Conservation (phyloP, 2,329 filamentous ascomycete genomes). For the Colletotrichum graminicola region DNA sequence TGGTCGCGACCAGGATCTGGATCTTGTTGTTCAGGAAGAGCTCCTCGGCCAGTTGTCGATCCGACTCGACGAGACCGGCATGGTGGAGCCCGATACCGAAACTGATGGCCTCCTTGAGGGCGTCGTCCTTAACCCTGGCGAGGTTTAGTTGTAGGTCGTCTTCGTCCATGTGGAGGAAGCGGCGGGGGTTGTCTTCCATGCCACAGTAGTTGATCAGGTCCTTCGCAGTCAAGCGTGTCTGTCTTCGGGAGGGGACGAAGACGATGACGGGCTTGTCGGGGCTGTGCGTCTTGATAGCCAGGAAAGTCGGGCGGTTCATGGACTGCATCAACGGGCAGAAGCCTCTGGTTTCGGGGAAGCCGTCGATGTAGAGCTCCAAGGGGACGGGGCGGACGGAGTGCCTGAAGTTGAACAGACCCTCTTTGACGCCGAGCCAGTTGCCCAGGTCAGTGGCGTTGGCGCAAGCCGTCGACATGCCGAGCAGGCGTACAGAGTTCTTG, state of each 20-base stretch:
- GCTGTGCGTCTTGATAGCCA: slow-evolving; percentile 96
- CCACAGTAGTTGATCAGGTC: slow-evolving; percentile 98
- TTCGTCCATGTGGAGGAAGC: slow-evolving; percentile 94
- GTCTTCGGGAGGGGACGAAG: slow-evolving; percentile 94
- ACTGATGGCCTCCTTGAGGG: slow-evolving; percentile 91
- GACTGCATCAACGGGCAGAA: slow-evolving; percentile 99
- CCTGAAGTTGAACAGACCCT: slow-evolving; percentile 95
- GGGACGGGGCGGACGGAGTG: slow-evolving; percentile 97
- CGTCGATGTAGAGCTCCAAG: slow-evolving; percentile 96
- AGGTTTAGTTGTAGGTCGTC: slow-evolving; percentile 92
- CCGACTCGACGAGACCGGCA: slow-evolving; percentile 94
- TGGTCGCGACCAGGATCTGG: slow-evolving; percentile 94
- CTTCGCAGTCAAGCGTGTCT: slow-evolving; percentile 94
- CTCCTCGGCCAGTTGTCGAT: slow-evolving; percentile 91
- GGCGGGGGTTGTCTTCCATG: slow-evolving; percentile 96
- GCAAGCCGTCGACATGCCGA: slow-evolving; percentile 99
- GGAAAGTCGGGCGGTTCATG: slow-evolving; percentile 97
- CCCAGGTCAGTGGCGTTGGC: slow-evolving; percentile 94
- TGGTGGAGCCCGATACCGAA: slow-evolving; percentile 98
- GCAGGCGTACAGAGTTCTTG: slow-evolving; percentile 86
- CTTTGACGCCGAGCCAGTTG: slow-evolving; percentile 97
- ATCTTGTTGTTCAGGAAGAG: slow-evolving; percentile 98
- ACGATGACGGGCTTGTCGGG: slow-evolving; percentile 98
- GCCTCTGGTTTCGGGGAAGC: slow-evolving; percentile 92
- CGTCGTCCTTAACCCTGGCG: slow-evolving; percentile 91